Conservation (phyloP, 2,329 filamentous ascomycete species). For the Penicillium nordicum region DNA sequence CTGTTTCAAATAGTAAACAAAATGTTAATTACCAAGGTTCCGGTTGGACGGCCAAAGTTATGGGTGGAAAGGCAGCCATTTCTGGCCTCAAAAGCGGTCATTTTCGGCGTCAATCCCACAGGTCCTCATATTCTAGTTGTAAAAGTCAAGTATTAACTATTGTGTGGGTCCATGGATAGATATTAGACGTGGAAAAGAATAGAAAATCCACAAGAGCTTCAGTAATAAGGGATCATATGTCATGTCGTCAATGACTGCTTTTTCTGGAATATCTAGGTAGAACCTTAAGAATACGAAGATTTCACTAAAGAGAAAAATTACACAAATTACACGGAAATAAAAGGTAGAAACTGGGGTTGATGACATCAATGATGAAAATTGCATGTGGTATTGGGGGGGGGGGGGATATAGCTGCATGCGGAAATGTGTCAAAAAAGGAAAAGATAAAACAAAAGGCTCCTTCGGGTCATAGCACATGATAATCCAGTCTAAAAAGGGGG, state of each 20-base stretch:
- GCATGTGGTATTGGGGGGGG: conserved; percentile 10
- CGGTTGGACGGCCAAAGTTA: no score
- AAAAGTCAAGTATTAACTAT: neutral
- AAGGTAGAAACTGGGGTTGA: neutral
- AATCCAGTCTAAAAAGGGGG: conserved; percentile 5
- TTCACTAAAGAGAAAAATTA: neutral
- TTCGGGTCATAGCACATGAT: conserved; percentile 7
- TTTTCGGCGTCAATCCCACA: no score
- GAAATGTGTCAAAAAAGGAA: conserved; percentile 3
- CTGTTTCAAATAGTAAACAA: no score
- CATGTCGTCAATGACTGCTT: conserved; percentile 5
- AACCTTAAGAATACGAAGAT: neutral
- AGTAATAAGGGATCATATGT: neutral
- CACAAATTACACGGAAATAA: neutral
- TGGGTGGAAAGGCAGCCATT: no score
- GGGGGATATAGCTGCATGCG: conserved; percentile 11
- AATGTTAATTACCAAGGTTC: no score
- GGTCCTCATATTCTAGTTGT: neutral
- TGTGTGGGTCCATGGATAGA: neutral
- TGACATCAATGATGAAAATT: conserved; percentile 2
- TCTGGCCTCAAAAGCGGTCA: no score
- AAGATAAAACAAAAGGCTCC: neutral
- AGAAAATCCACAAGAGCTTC: neutral
- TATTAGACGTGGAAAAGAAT: neutral
- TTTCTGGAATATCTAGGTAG: neutral